Percentiles rank a stretch among this genome's conserved stretches.
Conservation (phyloP, 2,329 filamentous ascomycete genomes). For the Arthrobotrys musiformis region DNA sequence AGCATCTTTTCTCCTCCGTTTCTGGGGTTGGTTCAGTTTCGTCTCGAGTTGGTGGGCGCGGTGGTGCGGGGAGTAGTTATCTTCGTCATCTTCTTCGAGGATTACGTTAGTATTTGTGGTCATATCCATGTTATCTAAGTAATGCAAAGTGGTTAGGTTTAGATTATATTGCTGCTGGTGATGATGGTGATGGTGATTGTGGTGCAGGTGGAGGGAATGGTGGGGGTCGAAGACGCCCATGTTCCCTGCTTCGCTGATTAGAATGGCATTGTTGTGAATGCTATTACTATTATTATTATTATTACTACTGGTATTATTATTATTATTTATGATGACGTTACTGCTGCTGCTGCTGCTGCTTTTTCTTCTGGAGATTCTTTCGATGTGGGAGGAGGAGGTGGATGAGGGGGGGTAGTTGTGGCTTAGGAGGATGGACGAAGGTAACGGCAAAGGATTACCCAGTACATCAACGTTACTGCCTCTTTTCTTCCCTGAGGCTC, state of each 20-base stretch:
- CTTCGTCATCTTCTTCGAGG: slow-evolving; percentile 9
- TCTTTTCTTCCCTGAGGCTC: slow-evolving; percentile 30
- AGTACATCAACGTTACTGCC: slow-evolving; percentile 45
- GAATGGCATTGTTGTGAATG: slow-evolving; percentile 11
- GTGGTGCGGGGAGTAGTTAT: not conserved
- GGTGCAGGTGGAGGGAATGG: not conserved
- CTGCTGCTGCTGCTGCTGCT: slow-evolving; percentile 28
- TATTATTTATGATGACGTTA: slow-evolving; percentile 22
- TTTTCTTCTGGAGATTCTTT: slow-evolving; percentile 48
- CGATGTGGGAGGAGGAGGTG: not conserved
- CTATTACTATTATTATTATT: not conserved
- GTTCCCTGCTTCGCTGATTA: slow-evolving; percentile 9
- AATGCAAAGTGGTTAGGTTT: slow-evolving; percentile 1
- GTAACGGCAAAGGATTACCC: slow-evolving; percentile 42
- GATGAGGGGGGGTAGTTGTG: not conserved
- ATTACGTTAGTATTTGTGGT: slow-evolving; percentile 7
- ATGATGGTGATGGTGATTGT: not conserved
- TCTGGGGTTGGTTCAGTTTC: slow-evolving; percentile 13
- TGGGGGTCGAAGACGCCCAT: slow-evolving; percentile 1
- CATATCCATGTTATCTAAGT: slow-evolving; percentile 4
- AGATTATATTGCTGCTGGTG: not conserved
- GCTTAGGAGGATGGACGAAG: slow-evolving; percentile 12
- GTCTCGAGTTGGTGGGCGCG: not conserved
- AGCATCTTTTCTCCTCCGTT: slow-evolving; percentile 49
- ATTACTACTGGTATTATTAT: not conserved